A percentile compares a stretch with the other conserved stretches of the same genome.
phyloP scores from a whole-genome alignment of 768 basidiomycete genomes.

The Russula ochroleuca region DNA sequence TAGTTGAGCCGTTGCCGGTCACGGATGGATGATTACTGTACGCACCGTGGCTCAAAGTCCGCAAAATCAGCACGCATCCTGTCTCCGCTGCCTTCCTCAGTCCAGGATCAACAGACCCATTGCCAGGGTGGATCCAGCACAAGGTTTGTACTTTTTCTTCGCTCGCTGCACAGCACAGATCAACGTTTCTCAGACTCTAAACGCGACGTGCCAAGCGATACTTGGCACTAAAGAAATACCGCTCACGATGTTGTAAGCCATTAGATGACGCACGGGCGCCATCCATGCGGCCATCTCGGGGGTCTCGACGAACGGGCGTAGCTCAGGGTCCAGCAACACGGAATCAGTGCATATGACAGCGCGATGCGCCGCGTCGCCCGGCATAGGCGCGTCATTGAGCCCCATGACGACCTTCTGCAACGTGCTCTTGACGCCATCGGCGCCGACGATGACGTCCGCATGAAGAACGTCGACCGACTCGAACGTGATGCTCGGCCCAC shows the following conservation, averaged over 20 bases:
- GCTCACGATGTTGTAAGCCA: constrained; percentile 45
- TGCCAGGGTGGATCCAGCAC: constrained; percentile 39
- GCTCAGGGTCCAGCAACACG: constrained; percentile 49
- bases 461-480: constrained; percentile 36
- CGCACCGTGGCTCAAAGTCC: constrained; percentile 42
- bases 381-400: constrained; percentile 39
- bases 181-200: too few relatives aligned
- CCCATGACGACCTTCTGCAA: constrained; percentile 50
- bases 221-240: neutral
- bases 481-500: constrained; percentile 36
- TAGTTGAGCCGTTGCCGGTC: neutral
- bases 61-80: constrained; percentile 42
- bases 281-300: constrained; percentile 58
- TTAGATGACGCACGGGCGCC: constrained; percentile 47
- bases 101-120: constrained; percentile 43
- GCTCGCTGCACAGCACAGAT: constrained; percentile 30
- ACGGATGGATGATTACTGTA: too few relatives aligned
- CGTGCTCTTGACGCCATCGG: constrained; percentile 46
- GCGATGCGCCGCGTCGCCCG: constrained; percentile 61
- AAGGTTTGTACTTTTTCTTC: constrained; percentile 38
- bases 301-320: constrained; percentile 46
- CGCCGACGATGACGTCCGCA: constrained; percentile 39
- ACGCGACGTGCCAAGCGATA: neutral
- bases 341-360: constrained; percentile 45
- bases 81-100: constrained; percentile 41